Base-by-base conservation (phyloP, 2,329 filamentous ascomycete genomes). In the Talaromyces islandicus region DNA sequence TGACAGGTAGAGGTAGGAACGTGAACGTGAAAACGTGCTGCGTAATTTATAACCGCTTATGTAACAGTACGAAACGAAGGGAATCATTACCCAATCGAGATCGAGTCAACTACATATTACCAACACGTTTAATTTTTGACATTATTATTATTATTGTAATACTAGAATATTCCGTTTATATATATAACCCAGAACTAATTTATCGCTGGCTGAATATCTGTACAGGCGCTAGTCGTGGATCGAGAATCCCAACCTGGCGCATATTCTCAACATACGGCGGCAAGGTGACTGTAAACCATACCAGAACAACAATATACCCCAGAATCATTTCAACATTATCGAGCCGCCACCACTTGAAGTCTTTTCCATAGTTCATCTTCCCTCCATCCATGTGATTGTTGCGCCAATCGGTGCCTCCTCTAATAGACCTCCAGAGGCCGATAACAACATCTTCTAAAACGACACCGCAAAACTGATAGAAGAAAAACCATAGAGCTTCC, bases 211-310 rank as follows among this genome's bases (percentile, higher is more conserved):
- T 59, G 62, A 54, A 35, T 27, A 54, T 54, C 52, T 54, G 27
- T 4, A 54, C 25, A 25, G 52, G 52, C 24, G 52, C 52, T 25
- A 54, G 32, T 32, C 52, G 27, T 6, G 52, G n/a, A 30, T 54
- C 52, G 11, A 54, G 52, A 30, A 54, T 54, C 10, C 52, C 52
- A 30, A 54, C 24, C 25, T 35, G 27, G 21, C 52, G 52, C 32
- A 54, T 54, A n/a, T 54, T 54, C 24, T 54, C 52, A 27, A 54
- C 52, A n/a, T 54, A 54, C 52, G 52, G 52, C 32, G 52, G 52
- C 32, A 54, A 54, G 52, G 52, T 54, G 25, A 54, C 14, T 9
- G 52, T 54, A 32, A 54, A 54, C 41, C 41, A 46, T 9, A 46
- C 41, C n/a, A 46, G 41, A 21, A 46, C 41, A 21, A 46, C 17